These are phyloP conservation scores for Blastomyces parvus DNA, from an alignment of 2,329 filamentous ascomycete genomes.

Conservation along the genomic window DNA sequence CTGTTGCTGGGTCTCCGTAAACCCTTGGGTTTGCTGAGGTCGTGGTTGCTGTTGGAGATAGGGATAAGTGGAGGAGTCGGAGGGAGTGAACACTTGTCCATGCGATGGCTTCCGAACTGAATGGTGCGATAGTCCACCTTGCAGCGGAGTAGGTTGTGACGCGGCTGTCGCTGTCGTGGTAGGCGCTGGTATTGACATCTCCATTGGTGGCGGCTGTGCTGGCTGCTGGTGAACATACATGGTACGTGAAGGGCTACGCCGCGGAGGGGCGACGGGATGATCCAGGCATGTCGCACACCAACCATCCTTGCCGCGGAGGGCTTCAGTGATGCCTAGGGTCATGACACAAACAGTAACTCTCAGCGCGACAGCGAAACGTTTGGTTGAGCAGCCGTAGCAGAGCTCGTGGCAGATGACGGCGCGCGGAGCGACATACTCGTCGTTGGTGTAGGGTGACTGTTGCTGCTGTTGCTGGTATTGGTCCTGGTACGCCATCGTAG, in stretches of 20 bases:
- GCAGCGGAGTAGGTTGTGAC: not conserved
- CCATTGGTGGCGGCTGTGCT: not conserved
- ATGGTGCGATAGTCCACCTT: not conserved
- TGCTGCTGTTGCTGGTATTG: not conserved
- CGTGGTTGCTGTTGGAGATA: not conserved
- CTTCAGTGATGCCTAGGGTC: constrained; percentile 6
- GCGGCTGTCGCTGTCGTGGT: not conserved
- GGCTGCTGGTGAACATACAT: not conserved
- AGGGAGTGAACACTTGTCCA: not conserved
- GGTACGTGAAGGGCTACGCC: not conserved
- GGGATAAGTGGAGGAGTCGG: not conserved
- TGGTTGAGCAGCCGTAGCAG: constrained; percentile 7
- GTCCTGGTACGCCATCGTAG: not conserved
- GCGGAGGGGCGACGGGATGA: not conserved
- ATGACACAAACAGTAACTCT: not conserved
- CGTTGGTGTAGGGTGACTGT: not conserved
- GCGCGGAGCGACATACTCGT: not conserved
- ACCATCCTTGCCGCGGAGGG: constrained; percentile 6
- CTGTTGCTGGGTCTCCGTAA: constrained; percentile 2
- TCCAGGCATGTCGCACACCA: constrained; percentile 5
- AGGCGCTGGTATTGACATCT: not conserved
- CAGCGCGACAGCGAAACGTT: constrained; percentile 4
- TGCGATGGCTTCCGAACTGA: not conserved
- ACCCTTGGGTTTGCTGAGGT: not conserved
- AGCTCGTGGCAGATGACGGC: constrained; percentile 5